A percentile compares a stretch with the other conserved stretches of the same genome.
These are phyloP conservation scores for Hibiscus trionum DNA, from an alignment of 345 rosid species.

Conservation along the genomic window DNA sequence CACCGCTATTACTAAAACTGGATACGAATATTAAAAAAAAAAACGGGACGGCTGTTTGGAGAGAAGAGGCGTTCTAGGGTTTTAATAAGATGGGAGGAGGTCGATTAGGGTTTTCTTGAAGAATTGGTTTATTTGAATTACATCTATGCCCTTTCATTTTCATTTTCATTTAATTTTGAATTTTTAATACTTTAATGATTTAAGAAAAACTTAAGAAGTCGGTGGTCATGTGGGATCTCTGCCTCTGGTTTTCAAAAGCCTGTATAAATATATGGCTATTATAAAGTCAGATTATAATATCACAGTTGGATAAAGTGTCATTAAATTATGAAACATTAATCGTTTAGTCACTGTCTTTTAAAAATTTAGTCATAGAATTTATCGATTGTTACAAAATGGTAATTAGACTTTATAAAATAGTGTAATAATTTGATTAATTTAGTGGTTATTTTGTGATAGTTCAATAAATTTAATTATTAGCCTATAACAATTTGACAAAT, in stretches of 20 bases:
- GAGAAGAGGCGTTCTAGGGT: not conserved
- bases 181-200: not conserved
- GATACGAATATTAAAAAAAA: not conserved
- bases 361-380: too few relatives aligned
- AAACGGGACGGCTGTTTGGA: not conserved
- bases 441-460: too few relatives aligned
- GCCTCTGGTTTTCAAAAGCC: not conserved
- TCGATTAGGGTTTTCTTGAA: not conserved
- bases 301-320: too few relatives aligned
- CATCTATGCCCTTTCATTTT: not conserved
- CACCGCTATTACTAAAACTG: not conserved
- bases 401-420: too few relatives aligned
- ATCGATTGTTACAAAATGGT: too few relatives aligned
- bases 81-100: not conserved
- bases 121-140: not conserved
- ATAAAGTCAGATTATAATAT: too few relatives aligned
- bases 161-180: not conserved
- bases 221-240: not conserved
- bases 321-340: too few relatives aligned
- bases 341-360: too few relatives aligned
- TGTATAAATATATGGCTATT: not conserved
- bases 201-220: not conserved
- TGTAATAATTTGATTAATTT: too few relatives aligned
- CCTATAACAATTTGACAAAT: too few relatives aligned
- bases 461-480: too few relatives aligned